Evolutionary conservation across 306 rosid genomes (phyloP), one percentile per base, ranked within the genome.

Genomic region (Gastrolobium villosum): DNA sequence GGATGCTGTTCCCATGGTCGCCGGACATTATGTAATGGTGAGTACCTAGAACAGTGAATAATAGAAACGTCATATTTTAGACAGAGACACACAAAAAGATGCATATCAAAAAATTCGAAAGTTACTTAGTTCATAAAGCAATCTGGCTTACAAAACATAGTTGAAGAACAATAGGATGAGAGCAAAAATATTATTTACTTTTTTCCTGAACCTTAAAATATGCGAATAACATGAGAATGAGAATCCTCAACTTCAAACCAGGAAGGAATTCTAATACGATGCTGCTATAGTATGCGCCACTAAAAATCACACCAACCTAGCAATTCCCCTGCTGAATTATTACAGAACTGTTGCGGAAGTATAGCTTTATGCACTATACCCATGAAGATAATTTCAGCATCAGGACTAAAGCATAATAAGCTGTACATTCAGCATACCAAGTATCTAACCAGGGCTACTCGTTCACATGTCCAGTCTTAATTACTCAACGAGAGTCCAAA

Each of bases 1-100:
- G 90, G 54, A 79, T 85, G 80, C 54, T 78, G 86, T 66, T 90
- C 99, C 98, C 99, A 95, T 7, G 96, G 99, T 84, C 97, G 87
- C 89, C 81, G 84, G 40, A 95, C 97, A 85, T 92, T 93, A 82
- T 95, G 99, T 48, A 95, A 84, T 10, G 99, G 99, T 8, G 99
- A 95, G 90, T 95, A 95, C 92, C 98, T 95, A 85, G 54, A 81
- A 61, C 65, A 65, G 53, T 8, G 15, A 46, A 64, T 43, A 50
- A 56, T 45, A 45, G 61, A 72, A 69, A 76, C 52, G 40, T 74
- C 35, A 53, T 4, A 59, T 13, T 59, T 76, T 45, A 39, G 6
- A 32, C 7, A 5, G 7, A 45, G 4, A 71, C 11, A 3, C 32
- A 65, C 7, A 53, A 45, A 62, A 48, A 39, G 31, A 50, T 32